Evolutionary conservation across 2,329 filamentous ascomycete species (phyloP).

Genomic region (Aspergillus vadensis): DNA sequence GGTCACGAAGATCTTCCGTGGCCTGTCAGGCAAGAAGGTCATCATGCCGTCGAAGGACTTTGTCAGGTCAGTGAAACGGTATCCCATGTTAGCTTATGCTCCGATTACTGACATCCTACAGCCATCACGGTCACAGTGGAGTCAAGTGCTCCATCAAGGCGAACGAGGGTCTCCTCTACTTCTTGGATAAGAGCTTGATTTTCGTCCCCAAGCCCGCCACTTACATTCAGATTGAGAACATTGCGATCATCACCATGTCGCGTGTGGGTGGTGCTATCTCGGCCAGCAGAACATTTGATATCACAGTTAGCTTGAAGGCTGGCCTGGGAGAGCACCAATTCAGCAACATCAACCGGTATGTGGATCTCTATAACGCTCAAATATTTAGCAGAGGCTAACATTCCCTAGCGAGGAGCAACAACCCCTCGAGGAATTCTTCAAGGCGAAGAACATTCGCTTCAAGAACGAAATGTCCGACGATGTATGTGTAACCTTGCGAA

Average conservation of each 20-base stretch:
- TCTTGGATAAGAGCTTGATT: conserved; percentile 96
- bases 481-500: conserved; percentile 54
- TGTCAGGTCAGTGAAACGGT: conserved; percentile 59
- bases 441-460: conserved; percentile 87
- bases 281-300: conserved; percentile 93
- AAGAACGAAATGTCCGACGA: conserved; percentile 99
- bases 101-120: conserved; percentile 18
- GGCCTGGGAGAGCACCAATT: conserved; percentile 90
- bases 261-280: conserved; percentile 93
- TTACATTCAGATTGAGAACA: conserved; percentile 94
- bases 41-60: conserved; percentile 94
- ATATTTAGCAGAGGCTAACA: conserved; percentile 19
- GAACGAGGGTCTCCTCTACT: conserved; percentile 96
- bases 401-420: conserved; percentile 77
- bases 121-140: conserved; percentile 88
- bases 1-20: conserved; percentile 92
- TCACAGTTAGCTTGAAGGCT: conserved; percentile 86
- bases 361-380: conserved; percentile 5
- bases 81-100: neutral
- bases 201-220: conserved; percentile 98
- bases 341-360: conserved; percentile 91
- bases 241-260: conserved; percentile 89
- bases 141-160: conserved; percentile 99
- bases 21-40: conserved; percentile 91
- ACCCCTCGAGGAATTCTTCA: conserved; percentile 96